Conservation (phyloP, 2,329 filamentous ascomycete species). For the Aureobasidium musti region DNA sequence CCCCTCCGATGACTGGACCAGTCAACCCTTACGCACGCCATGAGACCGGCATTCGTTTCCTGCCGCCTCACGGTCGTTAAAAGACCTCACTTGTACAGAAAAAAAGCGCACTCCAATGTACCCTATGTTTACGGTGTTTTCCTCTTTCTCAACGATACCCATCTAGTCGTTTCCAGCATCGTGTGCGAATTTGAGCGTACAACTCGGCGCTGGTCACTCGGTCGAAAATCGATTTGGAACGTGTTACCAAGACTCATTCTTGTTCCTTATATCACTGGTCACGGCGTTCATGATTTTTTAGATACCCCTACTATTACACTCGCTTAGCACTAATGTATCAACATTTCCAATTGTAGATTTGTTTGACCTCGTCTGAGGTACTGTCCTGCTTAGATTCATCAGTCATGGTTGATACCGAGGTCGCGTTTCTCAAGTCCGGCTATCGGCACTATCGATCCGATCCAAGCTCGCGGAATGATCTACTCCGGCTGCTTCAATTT, state of each 20-base stretch:
- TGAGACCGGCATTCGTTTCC: background rate
- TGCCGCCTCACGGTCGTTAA: conserved; percentile 21
- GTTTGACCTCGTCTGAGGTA: background rate
- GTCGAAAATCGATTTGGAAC: background rate
- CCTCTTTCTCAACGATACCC: conserved; percentile 13
- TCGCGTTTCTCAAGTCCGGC: background rate
- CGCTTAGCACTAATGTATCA: conserved; percentile 27
- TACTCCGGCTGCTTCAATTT: conserved; percentile 1
- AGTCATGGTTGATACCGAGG: background rate
- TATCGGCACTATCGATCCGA: conserved; percentile 8
- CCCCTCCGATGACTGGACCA: conserved; percentile 40
- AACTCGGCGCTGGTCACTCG: conserved; percentile 1
- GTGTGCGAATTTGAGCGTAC: background rate
- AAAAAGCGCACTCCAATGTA: background rate
- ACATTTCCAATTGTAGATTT: background rate
- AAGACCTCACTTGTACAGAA: conserved; percentile 4
- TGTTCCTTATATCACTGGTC: background rate
- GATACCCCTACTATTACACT: conserved; percentile 29
- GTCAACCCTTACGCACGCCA: conserved; percentile 39
- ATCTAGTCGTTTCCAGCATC: background rate
- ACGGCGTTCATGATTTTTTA: conserved; percentile 23
- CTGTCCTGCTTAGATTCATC: background rate
- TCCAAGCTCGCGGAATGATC: conserved; percentile 1
- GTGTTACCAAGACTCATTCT: background rate
- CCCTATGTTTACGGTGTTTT: background rate